A percentile compares a stretch with the other conserved stretches of the same genome.
phyloP scores from a whole-genome alignment of 352 stramenopile species.

The Ochromonadaceae sp. region DNA sequence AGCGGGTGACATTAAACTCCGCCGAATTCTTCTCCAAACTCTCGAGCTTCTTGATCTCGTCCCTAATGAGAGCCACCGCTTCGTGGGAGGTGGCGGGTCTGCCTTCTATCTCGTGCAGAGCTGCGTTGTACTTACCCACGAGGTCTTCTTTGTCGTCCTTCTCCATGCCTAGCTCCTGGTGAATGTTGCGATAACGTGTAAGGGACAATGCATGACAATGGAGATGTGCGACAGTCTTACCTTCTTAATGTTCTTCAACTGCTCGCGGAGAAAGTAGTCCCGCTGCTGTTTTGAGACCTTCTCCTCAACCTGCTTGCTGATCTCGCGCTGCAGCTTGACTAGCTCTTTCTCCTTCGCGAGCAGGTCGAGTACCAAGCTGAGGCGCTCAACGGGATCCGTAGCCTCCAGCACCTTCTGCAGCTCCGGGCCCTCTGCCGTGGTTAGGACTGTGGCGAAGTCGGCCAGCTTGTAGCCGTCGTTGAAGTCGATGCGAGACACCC shows the following conservation, averaged over 20 bases:
- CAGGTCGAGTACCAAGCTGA: constrained; percentile 87
- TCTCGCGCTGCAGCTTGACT: constrained; percentile 88
- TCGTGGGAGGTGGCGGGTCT: too few relatives aligned
- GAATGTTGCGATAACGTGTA: too few relatives aligned
- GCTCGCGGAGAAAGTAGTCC: constrained; percentile 94
- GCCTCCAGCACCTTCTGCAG: constrained; percentile 82
- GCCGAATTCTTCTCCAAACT: constrained; percentile 94
- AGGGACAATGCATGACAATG: neutral
- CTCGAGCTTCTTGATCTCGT: constrained; percentile 91
- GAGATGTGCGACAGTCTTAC: neutral
- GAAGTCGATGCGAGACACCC: constrained; percentile 53
- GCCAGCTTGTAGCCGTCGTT: constrained; percentile 93
- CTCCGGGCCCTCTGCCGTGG: constrained; percentile 76
- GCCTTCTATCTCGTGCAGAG: constrained; percentile 19
- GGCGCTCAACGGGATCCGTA: constrained; percentile 75
- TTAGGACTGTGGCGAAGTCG: constrained; percentile 85
- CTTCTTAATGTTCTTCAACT: constrained; percentile 99
- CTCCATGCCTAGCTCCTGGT: constrained; percentile 85
- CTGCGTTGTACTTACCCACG: constrained; percentile 68
- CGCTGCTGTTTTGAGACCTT: constrained; percentile 91
- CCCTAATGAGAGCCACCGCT: constrained; percentile 83
- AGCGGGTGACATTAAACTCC: constrained; percentile 95
- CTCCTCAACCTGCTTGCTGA: constrained; percentile 76
- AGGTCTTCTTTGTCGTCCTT: constrained; percentile 97
- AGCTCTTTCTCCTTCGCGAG: constrained; percentile 88